Conservation (phyloP, 148 eudicot species). For the Rhododendron simsii region DNA sequence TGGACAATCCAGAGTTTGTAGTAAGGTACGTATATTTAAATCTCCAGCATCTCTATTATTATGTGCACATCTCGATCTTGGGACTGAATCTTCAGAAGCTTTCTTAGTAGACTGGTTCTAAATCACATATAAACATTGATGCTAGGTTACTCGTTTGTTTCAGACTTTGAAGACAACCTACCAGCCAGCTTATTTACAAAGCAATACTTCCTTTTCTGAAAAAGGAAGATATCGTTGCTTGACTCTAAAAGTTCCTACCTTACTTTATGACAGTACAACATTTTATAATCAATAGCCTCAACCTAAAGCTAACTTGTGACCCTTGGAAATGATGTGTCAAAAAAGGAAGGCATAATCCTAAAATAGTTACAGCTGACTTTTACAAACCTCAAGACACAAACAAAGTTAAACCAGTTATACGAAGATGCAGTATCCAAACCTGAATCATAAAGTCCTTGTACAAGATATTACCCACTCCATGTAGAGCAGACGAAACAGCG, state of each 20-base stretch:
- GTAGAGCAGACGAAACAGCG: slow-evolving; percentile 90
- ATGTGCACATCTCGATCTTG: not conserved
- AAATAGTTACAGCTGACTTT: slow-evolving; percentile 3
- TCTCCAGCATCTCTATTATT: not conserved
- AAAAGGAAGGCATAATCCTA: not conserved
- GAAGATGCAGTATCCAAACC: slow-evolving; percentile 29
- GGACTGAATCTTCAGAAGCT: not conserved
- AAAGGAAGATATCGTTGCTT: not conserved
- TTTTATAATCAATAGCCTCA: not conserved
- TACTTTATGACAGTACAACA: not conserved
- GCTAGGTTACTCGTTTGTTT: not conserved
- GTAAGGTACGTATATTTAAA: not conserved
- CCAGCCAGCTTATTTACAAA: not conserved
- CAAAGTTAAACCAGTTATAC: not conserved
- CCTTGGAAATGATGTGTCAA: not conserved
- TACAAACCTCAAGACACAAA: slow-evolving; percentile 4
- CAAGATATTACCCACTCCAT: slow-evolving; percentile 82
- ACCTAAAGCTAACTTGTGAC: not conserved
- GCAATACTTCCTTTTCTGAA: not conserved
- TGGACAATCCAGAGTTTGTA: not conserved
- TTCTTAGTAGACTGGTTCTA: not conserved
- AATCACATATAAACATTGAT: not conserved
- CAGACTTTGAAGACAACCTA: not conserved
- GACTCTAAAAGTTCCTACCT: not conserved
- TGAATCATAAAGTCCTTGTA: slow-evolving; percentile 98